Percentiles rank a stretch among this genome's conserved stretches.
Evolutionary conservation across 73 alveolate species (phyloP).

Genomic region (Tetrahymena malaccensis): DNA sequence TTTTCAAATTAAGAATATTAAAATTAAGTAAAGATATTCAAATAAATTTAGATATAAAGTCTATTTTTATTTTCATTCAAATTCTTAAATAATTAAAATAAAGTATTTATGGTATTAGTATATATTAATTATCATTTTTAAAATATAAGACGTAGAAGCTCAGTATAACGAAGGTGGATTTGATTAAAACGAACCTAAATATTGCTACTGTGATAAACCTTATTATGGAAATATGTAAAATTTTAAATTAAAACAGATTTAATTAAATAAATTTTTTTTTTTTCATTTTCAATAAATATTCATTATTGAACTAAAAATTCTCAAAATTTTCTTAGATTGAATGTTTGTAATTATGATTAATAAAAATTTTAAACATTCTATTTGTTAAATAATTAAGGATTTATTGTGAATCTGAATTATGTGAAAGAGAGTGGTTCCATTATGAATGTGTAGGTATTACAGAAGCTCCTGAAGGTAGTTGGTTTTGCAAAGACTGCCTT

Average conservation of each 20-base stretch:
- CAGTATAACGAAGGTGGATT: background rate
- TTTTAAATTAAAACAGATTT: background rate
- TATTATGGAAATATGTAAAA: background rate
- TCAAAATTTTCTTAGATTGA: too few relatives aligned
- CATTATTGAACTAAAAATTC: background rate
- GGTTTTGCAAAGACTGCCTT: conserved; percentile 66
- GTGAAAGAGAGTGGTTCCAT: conserved; percentile 87
- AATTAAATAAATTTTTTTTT: background rate
- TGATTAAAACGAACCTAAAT: background rate
- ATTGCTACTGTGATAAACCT: background rate
- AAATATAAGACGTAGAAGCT: background rate
- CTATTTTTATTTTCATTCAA: background rate
- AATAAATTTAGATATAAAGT: background rate
- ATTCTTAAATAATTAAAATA: background rate
- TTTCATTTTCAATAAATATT: background rate
- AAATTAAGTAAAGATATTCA: background rate
- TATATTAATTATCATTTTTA: background rate
- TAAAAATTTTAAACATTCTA: background rate
- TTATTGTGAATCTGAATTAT: conserved; percentile 67
- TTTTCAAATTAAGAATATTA: background rate
- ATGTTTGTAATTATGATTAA: too few relatives aligned
- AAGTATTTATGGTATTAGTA: background rate
- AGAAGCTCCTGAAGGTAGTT: conserved; percentile 76
- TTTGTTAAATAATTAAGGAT: conserved; percentile 53
- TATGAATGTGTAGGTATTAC: conserved; percentile 83